Evolutionary conservation across 192 early-diverging fungal species (phyloP).

Genomic region (Backusella australiensis): DNA sequence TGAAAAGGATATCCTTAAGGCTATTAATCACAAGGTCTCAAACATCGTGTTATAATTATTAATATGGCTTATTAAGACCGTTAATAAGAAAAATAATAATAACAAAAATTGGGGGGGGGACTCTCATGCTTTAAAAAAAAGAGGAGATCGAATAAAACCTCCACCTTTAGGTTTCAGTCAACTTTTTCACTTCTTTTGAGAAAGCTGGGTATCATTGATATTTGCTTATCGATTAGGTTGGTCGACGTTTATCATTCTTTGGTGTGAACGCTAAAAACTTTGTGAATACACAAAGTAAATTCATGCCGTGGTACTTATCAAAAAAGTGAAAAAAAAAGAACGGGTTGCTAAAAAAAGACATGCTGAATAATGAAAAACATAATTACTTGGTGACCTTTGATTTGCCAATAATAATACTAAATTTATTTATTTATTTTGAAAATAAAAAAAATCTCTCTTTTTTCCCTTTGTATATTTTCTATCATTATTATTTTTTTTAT

Average conservation of each 20-base stretch:
- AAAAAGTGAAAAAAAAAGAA: background rate
- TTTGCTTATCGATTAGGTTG: too few relatives aligned
- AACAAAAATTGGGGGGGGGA: background rate
- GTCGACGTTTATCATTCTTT: background rate
- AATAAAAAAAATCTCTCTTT: background rate
- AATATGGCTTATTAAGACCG: background rate
- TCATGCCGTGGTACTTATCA: background rate
- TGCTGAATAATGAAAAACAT: conserved; percentile 1
- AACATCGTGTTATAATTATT: background rate
- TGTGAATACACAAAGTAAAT: background rate
- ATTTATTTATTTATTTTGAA: conserved; percentile 4
- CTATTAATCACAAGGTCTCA: too few relatives aligned
- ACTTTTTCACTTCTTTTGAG: background rate
- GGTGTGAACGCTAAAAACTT: background rate
- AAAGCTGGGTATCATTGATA: too few relatives aligned
- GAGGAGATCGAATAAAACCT: background rate
- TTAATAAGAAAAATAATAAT: background rate
- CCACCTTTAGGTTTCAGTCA: background rate
- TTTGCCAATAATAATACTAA: background rate
- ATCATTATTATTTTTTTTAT: background rate
- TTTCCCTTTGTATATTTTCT: conserved; percentile 12
- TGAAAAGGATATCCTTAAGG: background rate
- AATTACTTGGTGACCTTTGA: conserved; percentile 7
- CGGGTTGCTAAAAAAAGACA: background rate
- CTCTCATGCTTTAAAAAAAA: background rate